Conservation (phyloP, 495 filamentous ascomycete species). For the Sabuloglossum arenarium region DNA sequence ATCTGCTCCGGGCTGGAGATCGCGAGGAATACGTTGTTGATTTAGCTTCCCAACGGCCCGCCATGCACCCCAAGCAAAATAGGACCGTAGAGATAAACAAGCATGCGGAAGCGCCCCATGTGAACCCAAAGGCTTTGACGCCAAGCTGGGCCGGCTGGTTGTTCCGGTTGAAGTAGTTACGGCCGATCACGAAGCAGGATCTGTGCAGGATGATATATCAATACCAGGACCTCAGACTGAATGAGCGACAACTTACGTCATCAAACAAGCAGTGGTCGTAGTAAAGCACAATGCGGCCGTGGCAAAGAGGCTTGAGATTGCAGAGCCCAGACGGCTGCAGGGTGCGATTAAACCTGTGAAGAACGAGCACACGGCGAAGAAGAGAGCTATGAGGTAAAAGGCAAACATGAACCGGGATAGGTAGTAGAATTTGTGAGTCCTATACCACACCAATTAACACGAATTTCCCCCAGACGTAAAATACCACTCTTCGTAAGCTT, state of each 20-base stretch:
- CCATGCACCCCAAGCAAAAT: slow-evolving; percentile 36
- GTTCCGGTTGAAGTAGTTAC: slow-evolving; percentile 40
- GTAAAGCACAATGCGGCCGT: slow-evolving; percentile 40
- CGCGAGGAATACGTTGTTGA: neutral
- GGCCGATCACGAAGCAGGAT: slow-evolving; percentile 55
- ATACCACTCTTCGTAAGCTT: neutral
- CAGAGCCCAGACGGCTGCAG: slow-evolving; percentile 37
- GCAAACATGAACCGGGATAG: slow-evolving; percentile 48
- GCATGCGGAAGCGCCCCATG: slow-evolving; percentile 56
- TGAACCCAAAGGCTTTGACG: slow-evolving; percentile 60
- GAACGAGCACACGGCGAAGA: slow-evolving; percentile 39
- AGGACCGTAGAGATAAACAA: slow-evolving; percentile 49
- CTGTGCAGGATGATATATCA: slow-evolving; percentile 17
- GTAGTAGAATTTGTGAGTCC: slow-evolving; percentile 40
- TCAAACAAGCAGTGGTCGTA: slow-evolving; percentile 36
- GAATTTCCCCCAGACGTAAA: neutral
- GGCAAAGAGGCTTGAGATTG: slow-evolving; percentile 32
- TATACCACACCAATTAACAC: slow-evolving; percentile 7
- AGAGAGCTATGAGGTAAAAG: slow-evolving; percentile 47
- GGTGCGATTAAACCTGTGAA: slow-evolving; percentile 39
- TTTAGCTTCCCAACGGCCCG: slow-evolving; percentile 10
- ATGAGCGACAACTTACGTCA: slow-evolving; percentile 39
- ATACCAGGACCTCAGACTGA: neutral
- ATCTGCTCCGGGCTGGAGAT: slow-evolving; percentile 7
- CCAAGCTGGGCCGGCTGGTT: slow-evolving; percentile 42